A percentile compares a stretch with the other conserved stretches of the same genome.
Evolutionary conservation across 208 protist genomes (phyloP).

Genomic region (Leishmania turanica): DNA sequence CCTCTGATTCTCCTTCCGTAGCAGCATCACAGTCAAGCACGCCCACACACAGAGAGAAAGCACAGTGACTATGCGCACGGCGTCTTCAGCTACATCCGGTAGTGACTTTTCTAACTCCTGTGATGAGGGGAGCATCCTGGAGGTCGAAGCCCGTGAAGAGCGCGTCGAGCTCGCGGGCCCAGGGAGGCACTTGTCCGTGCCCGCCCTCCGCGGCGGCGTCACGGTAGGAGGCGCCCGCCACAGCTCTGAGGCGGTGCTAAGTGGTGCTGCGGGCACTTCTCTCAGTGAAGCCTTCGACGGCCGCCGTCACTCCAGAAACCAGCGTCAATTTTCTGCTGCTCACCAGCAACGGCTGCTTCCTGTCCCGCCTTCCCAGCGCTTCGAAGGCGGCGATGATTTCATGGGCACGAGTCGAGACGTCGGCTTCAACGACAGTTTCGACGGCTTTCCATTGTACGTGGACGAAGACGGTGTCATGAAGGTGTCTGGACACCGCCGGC

Average conservation of each 20-base stretch:
- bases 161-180: background rate
- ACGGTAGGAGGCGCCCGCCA: background rate
- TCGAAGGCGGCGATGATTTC: background rate
- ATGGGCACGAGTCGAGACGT: background rate
- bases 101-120: conserved; percentile 1
- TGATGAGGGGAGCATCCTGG: conserved; percentile 17
- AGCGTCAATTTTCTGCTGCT: background rate
- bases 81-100: background rate
- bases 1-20: background rate
- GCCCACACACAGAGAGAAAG: background rate
- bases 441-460: conserved; percentile 33
- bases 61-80: background rate
- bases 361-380: background rate
- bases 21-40: background rate
- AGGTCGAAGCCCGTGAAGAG: conserved; percentile 11
- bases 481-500: conserved; percentile 15
- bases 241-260: background rate
- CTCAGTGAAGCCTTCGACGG: background rate
- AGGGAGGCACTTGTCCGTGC: background rate
- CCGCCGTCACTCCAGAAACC: background rate
- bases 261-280: too few relatives aligned
- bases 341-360: background rate
- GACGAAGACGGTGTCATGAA: conserved; percentile 35
- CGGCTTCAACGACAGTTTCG: conserved; percentile 26
- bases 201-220: background rate